These are phyloP conservation scores for Chaetothyriales sp. DNA, from an alignment of 2,329 filamentous ascomycete species.

Conservation along the genomic window DNA sequence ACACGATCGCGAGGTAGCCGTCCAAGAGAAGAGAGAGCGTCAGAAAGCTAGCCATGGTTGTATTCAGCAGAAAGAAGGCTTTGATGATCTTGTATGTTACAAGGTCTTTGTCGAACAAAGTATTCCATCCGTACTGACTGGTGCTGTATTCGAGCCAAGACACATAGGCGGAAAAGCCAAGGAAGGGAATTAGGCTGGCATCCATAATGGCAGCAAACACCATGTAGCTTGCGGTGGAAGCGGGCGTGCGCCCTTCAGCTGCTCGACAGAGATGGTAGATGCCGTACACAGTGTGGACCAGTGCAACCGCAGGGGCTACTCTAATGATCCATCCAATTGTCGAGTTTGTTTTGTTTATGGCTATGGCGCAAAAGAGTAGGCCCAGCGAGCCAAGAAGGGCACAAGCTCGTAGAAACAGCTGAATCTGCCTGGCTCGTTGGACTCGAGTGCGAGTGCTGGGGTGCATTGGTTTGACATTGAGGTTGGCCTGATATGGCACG, in stretches of 20 bases:
- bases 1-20: conserved; percentile 61
- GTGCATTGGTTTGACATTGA: conserved; percentile 53
- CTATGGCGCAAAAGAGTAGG: conserved; percentile 60
- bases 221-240: conserved; percentile 77
- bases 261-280: conserved; percentile 66
- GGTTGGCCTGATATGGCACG: conserved; percentile 44
- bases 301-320: conserved; percentile 59
- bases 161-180: conserved; percentile 45
- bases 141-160: conserved; percentile 38
- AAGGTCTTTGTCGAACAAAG: conserved; percentile 46
- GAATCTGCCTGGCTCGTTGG: conserved; percentile 52
- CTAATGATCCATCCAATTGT: conserved; percentile 62
- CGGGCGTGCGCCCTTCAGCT: conserved; percentile 57
- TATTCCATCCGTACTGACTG: conserved; percentile 47
- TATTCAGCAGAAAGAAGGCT: conserved; percentile 54
- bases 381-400: conserved; percentile 58
- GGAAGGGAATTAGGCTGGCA: conserved; percentile 49
- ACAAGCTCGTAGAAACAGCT: conserved; percentile 54
- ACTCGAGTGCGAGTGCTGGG: conserved; percentile 57
- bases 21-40: conserved; percentile 56
- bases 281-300: conserved; percentile 59
- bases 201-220: conserved; percentile 68
- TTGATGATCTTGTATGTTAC: conserved; percentile 48
- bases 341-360: conserved; percentile 54
- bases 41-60: conserved; percentile 54